Percentiles rank a stretch among this genome's conserved stretches.
Evolutionary conservation across 306 rosid genomes (phyloP).

Genomic region (Vicia faba): DNA sequence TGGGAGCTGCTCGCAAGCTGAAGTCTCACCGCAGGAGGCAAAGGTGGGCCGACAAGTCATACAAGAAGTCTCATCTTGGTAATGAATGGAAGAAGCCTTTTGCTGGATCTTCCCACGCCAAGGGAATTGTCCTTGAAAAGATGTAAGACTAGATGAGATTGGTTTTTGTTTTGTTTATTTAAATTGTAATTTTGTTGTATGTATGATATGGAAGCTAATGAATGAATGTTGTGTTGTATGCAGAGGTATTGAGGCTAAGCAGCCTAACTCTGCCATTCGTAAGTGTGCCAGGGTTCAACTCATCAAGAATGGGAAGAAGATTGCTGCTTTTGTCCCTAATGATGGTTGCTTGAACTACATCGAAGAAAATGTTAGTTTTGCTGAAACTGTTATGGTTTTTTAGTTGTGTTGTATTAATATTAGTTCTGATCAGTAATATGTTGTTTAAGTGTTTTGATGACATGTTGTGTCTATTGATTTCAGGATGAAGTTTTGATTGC

Average conservation of each 20-base stretch:
- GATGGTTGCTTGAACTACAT: slow-evolving; percentile 83
- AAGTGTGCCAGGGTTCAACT: slow-evolving; percentile 89
- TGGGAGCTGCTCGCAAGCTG: slow-evolving; percentile 90
- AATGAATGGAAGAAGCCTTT: slow-evolving; percentile 92
- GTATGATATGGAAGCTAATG: not conserved
- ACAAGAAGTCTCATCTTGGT: slow-evolving; percentile 82
- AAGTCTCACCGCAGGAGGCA: slow-evolving; percentile 73
- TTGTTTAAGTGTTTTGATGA: too few relatives aligned
- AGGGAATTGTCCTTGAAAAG: slow-evolving; percentile 85
- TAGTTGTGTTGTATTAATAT: too few relatives aligned
- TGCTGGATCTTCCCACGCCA: slow-evolving; percentile 87
- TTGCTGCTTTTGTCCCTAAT: slow-evolving; percentile 85
- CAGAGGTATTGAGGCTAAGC: slow-evolving; percentile 90
- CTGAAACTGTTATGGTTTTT: not conserved
- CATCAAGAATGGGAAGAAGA: slow-evolving; percentile 82
- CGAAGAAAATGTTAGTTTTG: slow-evolving; percentile 64
- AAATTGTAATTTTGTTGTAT: not conserved
- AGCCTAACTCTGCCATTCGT: slow-evolving; percentile 87
- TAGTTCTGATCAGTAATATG: too few relatives aligned
- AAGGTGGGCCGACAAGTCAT: slow-evolving; percentile 79
- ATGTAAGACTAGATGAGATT: slow-evolving; percentile 47
- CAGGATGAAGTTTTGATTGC: slow-evolving; percentile 88
- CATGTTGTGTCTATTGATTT: too few relatives aligned
- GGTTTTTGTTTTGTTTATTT: not conserved
- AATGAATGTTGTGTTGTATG: slow-evolving; percentile 7